phyloP scores from a whole-genome alignment of 352 stramenopile species.

The Saprolegnia parasitica region DNA sequence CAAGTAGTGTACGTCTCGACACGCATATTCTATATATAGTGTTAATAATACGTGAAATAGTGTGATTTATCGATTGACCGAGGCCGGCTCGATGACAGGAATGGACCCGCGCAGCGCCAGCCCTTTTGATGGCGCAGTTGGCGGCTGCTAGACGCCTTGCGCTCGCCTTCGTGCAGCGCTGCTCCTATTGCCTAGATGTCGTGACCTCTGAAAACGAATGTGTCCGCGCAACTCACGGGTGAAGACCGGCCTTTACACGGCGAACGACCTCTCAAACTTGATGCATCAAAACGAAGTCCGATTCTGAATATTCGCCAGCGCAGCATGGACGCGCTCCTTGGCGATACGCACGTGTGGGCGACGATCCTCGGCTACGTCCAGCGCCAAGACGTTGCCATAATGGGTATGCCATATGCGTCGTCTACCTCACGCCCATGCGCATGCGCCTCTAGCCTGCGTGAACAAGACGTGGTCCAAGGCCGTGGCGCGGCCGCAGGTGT shows the following conservation, averaged over 20 bases:
- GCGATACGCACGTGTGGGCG: conserved; percentile 52
- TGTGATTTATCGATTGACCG: no score
- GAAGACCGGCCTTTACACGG: neutral
- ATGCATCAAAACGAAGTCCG: conserved; percentile 2
- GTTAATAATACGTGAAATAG: no score
- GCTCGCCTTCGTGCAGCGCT: neutral
- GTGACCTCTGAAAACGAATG: neutral
- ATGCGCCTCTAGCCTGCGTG: conserved; percentile 46
- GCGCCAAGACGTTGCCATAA: conserved; percentile 44
- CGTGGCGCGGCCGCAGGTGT: conserved; percentile 75
- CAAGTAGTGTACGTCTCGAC: no score
- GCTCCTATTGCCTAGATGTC: neutral
- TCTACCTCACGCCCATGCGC: conserved; percentile 1
- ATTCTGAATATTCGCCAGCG: neutral
- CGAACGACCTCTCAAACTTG: neutral
- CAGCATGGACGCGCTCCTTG: conserved; percentile 41
- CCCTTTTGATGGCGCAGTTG: no score
- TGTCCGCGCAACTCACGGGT: neutral
- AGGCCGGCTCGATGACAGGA: no score
- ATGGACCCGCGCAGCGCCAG: no score
- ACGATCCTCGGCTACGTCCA: conserved; percentile 59
- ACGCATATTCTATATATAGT: no score
- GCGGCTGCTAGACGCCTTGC: no score
- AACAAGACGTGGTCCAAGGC: conserved; percentile 71
- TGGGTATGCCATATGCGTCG: conserved; percentile 37